Percentiles rank a stretch among this genome's conserved stretches.
These are phyloP conservation scores for Fusarium haematococcum DNA, from an alignment of 2,329 filamentous ascomycete genomes.

Conservation along the genomic window DNA sequence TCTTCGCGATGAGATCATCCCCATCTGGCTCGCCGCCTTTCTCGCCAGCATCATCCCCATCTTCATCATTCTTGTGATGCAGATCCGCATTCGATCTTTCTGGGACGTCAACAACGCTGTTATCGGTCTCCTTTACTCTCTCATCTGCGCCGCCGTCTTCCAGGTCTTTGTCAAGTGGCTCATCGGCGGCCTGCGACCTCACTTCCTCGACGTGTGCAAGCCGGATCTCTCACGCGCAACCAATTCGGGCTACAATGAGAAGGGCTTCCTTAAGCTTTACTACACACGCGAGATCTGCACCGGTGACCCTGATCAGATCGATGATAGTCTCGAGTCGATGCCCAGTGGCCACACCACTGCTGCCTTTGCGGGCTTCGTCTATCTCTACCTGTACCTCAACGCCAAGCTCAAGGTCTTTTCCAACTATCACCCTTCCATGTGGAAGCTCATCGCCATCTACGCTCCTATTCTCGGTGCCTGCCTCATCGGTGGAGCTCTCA, in stretches of 20 bases:
- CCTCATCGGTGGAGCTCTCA: constrained; percentile 70
- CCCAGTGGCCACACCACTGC: constrained; percentile 76
- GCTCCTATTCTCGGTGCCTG: constrained; percentile 70
- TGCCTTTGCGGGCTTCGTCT: constrained; percentile 73
- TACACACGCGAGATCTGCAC: constrained; percentile 74
- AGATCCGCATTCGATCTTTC: constrained; percentile 75
- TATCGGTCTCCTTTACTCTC: constrained; percentile 75
- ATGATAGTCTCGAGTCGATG: constrained; percentile 73
- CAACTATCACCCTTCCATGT: constrained; percentile 74
- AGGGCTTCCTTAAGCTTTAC: constrained; percentile 71
- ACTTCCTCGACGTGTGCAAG: constrained; percentile 74
- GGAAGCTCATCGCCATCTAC: constrained; percentile 72
- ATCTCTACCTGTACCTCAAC: constrained; percentile 76
- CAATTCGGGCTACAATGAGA: constrained; percentile 53
- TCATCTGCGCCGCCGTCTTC: constrained; percentile 78
- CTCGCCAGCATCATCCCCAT: constrained; percentile 75
- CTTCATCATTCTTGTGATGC: constrained; percentile 71
- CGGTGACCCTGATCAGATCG: constrained; percentile 63
- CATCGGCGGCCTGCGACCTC: constrained; percentile 72
- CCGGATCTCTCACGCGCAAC: constrained; percentile 62
- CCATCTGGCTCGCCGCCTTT: constrained; percentile 77
- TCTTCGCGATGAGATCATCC: constrained; percentile 75
- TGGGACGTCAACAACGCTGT: constrained; percentile 79
- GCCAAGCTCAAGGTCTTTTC: constrained; percentile 78
- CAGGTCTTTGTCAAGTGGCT: constrained; percentile 76